Base-by-base conservation (phyloP, 148 eudicot genomes). In the Rhododendron ferrugineum region DNA sequence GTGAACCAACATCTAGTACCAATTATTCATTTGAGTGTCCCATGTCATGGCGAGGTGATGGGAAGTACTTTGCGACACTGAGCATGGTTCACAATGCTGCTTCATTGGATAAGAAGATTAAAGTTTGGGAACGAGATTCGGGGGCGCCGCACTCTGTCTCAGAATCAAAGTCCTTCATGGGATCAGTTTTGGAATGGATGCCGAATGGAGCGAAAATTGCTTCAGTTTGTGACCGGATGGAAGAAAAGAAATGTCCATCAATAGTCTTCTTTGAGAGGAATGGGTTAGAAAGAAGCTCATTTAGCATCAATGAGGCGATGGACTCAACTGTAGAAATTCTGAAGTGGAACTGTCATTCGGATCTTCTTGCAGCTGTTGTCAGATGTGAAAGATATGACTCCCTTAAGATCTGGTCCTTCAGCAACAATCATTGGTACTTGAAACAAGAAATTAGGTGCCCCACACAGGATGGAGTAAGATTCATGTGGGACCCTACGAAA, bases 31-130 rank as follows among this genome's bases (percentile, higher is more conserved):
- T 83, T 47, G 91, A 83, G 84, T 89, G 89, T 81, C 90, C 92
- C n/a, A 88, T 95, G 81, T 91, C 98, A 49, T 97, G 99, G 98
- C 88, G 99, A 82, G 99, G 99, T 86, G 99, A 97, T 87, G 99
- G 98, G 73, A 97, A 93, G 89, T 97, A 88, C 89, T 91, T 97
- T 86, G 98, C 98, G 52, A 93, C 98, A 40, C 64, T 97, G 84
- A 97, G 94, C 89, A 89, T 80, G 85, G 87, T 83, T 85, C 90
- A 88, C 22, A 85, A 87, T 85, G 85, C 94, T 15, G 78, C 87
- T 84, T 68, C 89, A 85, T 73, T 84, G 76, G 89, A 84, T 62
- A 89, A 88, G 85, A 93, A 93, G 90, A 91, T 97, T 78, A 97
- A 95, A 90, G 91, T 94, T 79, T 97, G 99, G 99, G 98, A 97